Conservation (phyloP, 441 rosid species). For the Cnidoscolus chayamansa region DNA sequence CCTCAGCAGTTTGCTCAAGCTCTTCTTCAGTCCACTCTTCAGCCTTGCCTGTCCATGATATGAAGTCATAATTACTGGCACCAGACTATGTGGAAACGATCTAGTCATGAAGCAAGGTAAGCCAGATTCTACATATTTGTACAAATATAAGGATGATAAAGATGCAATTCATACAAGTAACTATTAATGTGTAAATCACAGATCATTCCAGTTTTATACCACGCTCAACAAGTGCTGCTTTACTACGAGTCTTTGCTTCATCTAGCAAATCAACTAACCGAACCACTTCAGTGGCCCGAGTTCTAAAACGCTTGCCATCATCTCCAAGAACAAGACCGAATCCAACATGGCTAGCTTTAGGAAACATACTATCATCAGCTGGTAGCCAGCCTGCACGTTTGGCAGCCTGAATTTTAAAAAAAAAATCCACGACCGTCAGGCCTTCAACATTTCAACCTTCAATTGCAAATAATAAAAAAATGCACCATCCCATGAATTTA, state of each 20-base stretch:
- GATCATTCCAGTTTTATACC: conserved; percentile 42
- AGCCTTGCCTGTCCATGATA: conserved; percentile 56
- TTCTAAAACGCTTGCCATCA: conserved; percentile 88
- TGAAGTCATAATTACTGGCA: not conserved
- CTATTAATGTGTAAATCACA: conserved; percentile 8
- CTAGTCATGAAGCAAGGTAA: not conserved
- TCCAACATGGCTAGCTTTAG: conserved; percentile 73
- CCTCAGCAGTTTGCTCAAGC: conserved; percentile 85
- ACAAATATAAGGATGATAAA: not conserved
- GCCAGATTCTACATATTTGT: not conserved
- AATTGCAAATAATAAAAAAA: not conserved
- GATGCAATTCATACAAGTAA: not conserved
- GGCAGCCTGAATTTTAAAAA: conserved; percentile 56
- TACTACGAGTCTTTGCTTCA: conserved; percentile 82
- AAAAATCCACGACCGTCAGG: conserved; percentile 20
- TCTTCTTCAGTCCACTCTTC: conserved; percentile 80
- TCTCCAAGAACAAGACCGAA: conserved; percentile 93
- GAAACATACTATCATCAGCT: conserved; percentile 41
- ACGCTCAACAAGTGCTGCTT: conserved; percentile 64
- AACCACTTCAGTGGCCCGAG: conserved; percentile 77
- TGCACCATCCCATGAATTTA: not conserved
- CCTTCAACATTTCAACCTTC: not conserved
- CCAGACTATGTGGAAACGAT: not conserved
- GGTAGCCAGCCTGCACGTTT: conserved; percentile 85
- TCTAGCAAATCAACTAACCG: conserved; percentile 87